Conservation (phyloP, 2,329 filamentous ascomycete genomes). For the Neopestalotiopsis clavispora region DNA sequence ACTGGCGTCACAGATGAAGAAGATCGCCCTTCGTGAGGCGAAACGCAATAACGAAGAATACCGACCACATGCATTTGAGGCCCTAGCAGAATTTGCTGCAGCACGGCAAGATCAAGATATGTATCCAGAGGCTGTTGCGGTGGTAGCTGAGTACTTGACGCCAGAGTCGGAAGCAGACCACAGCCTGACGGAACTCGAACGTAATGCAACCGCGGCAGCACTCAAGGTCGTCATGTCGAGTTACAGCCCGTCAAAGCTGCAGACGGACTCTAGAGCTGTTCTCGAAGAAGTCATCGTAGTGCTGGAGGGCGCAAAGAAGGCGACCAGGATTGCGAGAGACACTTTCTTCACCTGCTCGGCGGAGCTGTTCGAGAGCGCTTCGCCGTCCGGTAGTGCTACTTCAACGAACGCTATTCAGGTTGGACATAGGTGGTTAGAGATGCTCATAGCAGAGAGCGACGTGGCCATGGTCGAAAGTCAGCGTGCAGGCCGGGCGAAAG, state of each 20-base stretch:
- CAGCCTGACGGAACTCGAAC: slow-evolving; percentile 45
- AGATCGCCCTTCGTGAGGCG: slow-evolving; percentile 83
- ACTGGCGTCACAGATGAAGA: slow-evolving; percentile 71
- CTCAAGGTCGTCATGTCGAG: slow-evolving; percentile 56
- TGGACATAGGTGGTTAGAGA: slow-evolving; percentile 46
- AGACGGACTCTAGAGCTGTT: slow-evolving; percentile 40
- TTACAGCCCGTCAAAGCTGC: slow-evolving; percentile 49
- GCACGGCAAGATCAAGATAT: slow-evolving; percentile 73
- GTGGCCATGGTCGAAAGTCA: slow-evolving; percentile 58
- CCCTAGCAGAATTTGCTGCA: slow-evolving; percentile 74
- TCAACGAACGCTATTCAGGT: slow-evolving; percentile 23
- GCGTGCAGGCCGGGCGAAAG: slow-evolving; percentile 51
- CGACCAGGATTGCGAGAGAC: slow-evolving; percentile 51
- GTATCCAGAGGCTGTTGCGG: slow-evolving; percentile 66
- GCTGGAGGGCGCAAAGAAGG: slow-evolving; percentile 37
- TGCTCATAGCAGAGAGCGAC: slow-evolving; percentile 50
- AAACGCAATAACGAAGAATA: slow-evolving; percentile 91
- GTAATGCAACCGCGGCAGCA: slow-evolving; percentile 52
- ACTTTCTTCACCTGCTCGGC: slow-evolving; percentile 57
- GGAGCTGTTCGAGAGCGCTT: slow-evolving; percentile 52
- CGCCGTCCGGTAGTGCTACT: slow-evolving; percentile 24
- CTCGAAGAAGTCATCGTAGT: slow-evolving; percentile 45
- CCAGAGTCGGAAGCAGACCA: slow-evolving; percentile 46
- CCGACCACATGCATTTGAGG: slow-evolving; percentile 73
- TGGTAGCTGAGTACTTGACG: slow-evolving; percentile 69